Evolutionary conservation across 768 basidiomycete genomes (phyloP).

Genomic region (Suillus brevipes): DNA sequence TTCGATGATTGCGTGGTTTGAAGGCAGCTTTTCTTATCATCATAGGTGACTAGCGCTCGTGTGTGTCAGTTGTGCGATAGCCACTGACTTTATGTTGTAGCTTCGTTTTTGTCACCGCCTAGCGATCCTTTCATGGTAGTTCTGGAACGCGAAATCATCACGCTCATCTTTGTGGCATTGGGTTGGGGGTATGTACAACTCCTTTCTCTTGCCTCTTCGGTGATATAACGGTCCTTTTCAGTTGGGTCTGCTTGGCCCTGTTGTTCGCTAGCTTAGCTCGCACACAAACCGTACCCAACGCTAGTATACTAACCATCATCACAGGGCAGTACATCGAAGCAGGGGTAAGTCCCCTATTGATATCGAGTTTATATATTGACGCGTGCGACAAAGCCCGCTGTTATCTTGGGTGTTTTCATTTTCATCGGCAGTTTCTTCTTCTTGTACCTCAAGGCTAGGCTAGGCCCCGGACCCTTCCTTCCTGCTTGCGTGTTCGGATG

Average conservation of each 20-base stretch:
- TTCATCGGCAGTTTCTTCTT: constrained; percentile 60
- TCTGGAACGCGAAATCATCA: constrained; percentile 61
- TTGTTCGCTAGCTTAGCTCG: constrained; percentile 61
- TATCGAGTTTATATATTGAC: background rate
- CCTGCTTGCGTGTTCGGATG: constrained; percentile 59
- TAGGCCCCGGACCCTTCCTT: constrained; percentile 64
- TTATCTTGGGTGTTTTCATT: constrained; percentile 62
- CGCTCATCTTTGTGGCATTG: constrained; percentile 46
- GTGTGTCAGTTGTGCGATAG: background rate
- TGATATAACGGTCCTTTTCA: constrained; percentile 23
- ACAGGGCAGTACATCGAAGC: constrained; percentile 59
- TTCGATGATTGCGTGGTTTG: constrained; percentile 6
- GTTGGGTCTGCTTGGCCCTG: constrained; percentile 69
- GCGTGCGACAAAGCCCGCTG: constrained; percentile 43
- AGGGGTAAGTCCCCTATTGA: constrained; percentile 28
- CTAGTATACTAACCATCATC: constrained; percentile 39
- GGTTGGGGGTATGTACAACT: constrained; percentile 60
- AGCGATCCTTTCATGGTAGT: constrained; percentile 67
- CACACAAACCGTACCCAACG: constrained; percentile 39
- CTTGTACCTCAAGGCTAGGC: constrained; percentile 57
- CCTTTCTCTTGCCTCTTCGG: background rate
- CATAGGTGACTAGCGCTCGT: constrained; percentile 42
- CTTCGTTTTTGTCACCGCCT: constrained; percentile 66
- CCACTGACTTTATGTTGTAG: constrained; percentile 33
- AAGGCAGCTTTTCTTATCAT: constrained; percentile 68